Conservation (phyloP, 352 stramenopile species). For the Phytophthora pini region DNA sequence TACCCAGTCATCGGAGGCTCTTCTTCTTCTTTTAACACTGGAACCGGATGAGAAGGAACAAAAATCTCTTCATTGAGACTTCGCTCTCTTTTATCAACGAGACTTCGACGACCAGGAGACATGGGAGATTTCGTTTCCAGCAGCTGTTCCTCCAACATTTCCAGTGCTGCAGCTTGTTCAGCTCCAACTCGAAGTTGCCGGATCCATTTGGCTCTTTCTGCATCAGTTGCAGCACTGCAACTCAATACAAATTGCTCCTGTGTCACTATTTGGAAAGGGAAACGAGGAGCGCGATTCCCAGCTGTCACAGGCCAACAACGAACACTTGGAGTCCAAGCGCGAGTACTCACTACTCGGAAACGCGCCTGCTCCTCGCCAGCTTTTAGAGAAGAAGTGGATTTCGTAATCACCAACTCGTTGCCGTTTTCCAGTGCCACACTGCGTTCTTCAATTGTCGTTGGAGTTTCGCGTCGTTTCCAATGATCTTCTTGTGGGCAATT, state of each 20-base stretch:
- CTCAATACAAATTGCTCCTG: conserved; percentile 70
- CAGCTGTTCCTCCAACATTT: conserved; percentile 64
- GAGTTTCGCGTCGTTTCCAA: conserved; percentile 26
- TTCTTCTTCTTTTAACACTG: conserved; percentile 18
- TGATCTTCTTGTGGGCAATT: conserved; percentile 26
- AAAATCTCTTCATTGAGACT: conserved; percentile 12
- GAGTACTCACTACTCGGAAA: conserved; percentile 53
- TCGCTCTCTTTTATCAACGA: conserved; percentile 25
- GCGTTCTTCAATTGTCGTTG: conserved; percentile 50
- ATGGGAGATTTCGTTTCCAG: conserved; percentile 37
- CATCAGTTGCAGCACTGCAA: conserved; percentile 61
- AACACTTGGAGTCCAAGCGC: conserved; percentile 46
- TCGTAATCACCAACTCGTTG: conserved; percentile 57
- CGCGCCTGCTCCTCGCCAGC: conserved; percentile 37
- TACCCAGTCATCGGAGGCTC: conserved; percentile 38
- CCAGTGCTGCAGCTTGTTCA: conserved; percentile 54
- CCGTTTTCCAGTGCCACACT: conserved; percentile 53
- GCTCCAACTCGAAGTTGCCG: conserved; percentile 63
- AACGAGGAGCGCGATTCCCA: conserved; percentile 38
- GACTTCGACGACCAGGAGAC: conserved; percentile 31
- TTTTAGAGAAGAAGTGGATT: conserved; percentile 27
- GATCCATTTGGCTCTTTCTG: conserved; percentile 72
- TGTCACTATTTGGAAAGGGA: conserved; percentile 75
- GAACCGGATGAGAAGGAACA: background rate
- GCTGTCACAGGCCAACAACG: conserved; percentile 33